Evolutionary conservation across 2,329 filamentous ascomycete species (phyloP).

Genomic region (Tolypocladium inflatum): DNA sequence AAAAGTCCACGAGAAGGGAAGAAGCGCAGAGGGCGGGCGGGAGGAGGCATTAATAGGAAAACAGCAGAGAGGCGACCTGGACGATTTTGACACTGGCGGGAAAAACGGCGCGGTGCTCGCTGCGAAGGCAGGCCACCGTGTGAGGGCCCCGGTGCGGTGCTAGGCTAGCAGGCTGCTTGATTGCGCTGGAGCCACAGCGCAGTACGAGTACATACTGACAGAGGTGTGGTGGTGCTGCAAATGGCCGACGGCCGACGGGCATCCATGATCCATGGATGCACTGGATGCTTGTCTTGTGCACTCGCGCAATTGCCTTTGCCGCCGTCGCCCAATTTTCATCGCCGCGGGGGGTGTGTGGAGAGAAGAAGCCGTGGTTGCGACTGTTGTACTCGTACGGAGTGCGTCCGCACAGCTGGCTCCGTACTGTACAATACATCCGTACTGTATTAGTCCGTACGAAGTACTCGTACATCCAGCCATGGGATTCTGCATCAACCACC

Average conservation of each 20-base stretch:
- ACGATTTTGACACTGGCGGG: not conserved
- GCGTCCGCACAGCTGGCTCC: too few species aligned
- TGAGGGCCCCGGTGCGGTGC: not conserved
- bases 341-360: not conserved
- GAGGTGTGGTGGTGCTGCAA: not conserved
- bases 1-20: not conserved
- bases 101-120: not conserved
- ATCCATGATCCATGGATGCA: not conserved
- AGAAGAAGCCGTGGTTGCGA: not conserved
- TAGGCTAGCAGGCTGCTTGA: not conserved
- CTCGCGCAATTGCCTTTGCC: not conserved
- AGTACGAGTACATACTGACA: too few species aligned
- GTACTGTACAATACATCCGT: too few species aligned
- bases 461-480: too few species aligned
- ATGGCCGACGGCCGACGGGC: not conserved
- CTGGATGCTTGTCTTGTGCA: not conserved
- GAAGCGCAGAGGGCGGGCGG: not conserved
- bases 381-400: too few species aligned
- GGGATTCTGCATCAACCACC: too few species aligned
- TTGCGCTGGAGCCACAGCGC: too few species aligned
- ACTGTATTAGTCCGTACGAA: too few species aligned
- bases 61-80: not conserved
- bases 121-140: not conserved
- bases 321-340: not conserved
- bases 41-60: constrained; percentile 4